Evolutionary conservation across 192 early-diverging fungal genomes (phyloP).

Genomic region (Mortierella hygrophila): DNA sequence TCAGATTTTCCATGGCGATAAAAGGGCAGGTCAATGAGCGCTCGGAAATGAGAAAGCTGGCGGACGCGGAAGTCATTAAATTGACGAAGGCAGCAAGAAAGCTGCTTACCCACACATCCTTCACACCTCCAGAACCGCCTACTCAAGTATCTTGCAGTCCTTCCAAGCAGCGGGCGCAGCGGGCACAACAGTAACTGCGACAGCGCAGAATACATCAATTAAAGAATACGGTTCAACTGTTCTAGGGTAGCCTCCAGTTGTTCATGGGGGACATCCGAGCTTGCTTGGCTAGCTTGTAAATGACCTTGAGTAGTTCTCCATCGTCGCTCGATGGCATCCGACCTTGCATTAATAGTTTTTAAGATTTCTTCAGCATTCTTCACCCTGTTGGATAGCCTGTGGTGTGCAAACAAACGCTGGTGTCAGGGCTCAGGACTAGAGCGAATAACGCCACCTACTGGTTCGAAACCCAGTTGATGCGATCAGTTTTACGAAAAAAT

Average conservation of each 20-base stretch:
- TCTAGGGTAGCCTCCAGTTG: too few relatives aligned
- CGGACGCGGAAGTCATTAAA: conserved; percentile 18
- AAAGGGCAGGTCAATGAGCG: conserved; percentile 24
- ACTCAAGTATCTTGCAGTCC: neutral
- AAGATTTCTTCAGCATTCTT: too few relatives aligned
- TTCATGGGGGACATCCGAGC: too few relatives aligned
- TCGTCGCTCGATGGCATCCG: too few relatives aligned
- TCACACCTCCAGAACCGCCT: conserved; percentile 15
- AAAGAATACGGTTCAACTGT: too few relatives aligned
- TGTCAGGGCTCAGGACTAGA: neutral
- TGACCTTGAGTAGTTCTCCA: too few relatives aligned
- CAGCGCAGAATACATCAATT: too few relatives aligned
- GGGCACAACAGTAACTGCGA: neutral
- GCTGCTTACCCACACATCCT: conserved; percentile 20
- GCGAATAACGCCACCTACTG: neutral
- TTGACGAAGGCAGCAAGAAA: conserved; percentile 28
- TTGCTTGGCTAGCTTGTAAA: too few relatives aligned
- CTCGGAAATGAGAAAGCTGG: conserved; percentile 23
- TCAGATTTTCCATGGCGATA: conserved; percentile 23
- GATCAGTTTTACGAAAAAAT: neutral
- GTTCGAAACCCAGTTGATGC: neutral
- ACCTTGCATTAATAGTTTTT: too few relatives aligned
- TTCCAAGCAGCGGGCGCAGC: conserved; percentile 10
- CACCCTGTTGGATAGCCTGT: too few relatives aligned
- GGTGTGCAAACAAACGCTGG: neutral